Percentiles rank a stretch among this genome's conserved stretches.
These are phyloP conservation scores for barley (Hordeum vulgare) DNA, from an alignment of 176 grass and related monocot genomes.

Conservation along the genomic window MorexV3_pseudomolecules_assembly NC_058519.1:618713045-618713544, in stretches of 20 bases:
- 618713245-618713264: not conserved
- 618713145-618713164: not conserved
- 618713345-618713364: not conserved
- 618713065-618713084: too few species aligned
- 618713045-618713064: too few species aligned
- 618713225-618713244: not conserved
- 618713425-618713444: not conserved
- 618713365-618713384: not conserved
- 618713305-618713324: not conserved
- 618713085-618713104: too few species aligned
- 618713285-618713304: too few species aligned
- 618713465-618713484: not conserved
- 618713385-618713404: not conserved
- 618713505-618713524: slow-evolving; percentile 53
- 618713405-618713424: not conserved
- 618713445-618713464: not conserved
- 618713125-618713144: not conserved
- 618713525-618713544: slow-evolving; percentile 16
- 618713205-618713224: not conserved
- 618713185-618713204: not conserved
- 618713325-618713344: not conserved
- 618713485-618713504: slow-evolving; percentile 13
- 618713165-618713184: not conserved
- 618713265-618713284: not conserved
- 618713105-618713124: not conserved